These are phyloP conservation scores for Paramecium biaurelia DNA, from an alignment of 73 alveolate species.

Conservation along the genomic window DNA sequence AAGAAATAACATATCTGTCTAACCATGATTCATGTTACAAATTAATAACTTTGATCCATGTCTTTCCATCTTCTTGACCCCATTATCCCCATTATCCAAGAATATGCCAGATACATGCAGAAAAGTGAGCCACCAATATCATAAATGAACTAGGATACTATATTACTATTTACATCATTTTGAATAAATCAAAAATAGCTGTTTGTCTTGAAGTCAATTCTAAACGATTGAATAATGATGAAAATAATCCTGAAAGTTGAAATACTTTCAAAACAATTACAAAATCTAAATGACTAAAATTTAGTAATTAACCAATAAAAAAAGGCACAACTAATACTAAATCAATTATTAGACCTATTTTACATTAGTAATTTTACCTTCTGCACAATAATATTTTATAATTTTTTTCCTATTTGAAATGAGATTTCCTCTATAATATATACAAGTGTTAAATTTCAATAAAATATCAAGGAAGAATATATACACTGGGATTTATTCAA, in stretches of 20 bases:
- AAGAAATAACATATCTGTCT: constrained; percentile 45
- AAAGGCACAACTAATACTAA: background rate
- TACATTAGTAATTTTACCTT: background rate
- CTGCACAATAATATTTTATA: background rate
- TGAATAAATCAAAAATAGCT: background rate
- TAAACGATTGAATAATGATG: constrained; percentile 1
- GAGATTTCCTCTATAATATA: background rate
- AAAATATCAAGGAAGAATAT: background rate
- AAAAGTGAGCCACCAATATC: constrained; percentile 26
- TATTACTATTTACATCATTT: background rate
- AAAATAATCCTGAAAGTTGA: background rate
- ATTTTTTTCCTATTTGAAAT: background rate
- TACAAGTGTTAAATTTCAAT: constrained; percentile 18
- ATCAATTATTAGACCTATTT: background rate
- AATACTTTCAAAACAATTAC: background rate
- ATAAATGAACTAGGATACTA: background rate
- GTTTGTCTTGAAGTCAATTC: constrained; percentile 26
- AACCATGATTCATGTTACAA: background rate
- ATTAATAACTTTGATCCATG: background rate
- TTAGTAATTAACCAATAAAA: background rate
- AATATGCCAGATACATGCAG: constrained; percentile 25
- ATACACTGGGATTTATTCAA: constrained; percentile 1
- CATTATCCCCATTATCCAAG: constrained; percentile 36
- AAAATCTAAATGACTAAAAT: background rate
- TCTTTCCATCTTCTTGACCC: background rate